Evolutionary conservation across 495 filamentous ascomycete genomes (phyloP), one percentile per base, ranked within the genome.

Genomic region (Podospora pseudopauciseta): DNA sequence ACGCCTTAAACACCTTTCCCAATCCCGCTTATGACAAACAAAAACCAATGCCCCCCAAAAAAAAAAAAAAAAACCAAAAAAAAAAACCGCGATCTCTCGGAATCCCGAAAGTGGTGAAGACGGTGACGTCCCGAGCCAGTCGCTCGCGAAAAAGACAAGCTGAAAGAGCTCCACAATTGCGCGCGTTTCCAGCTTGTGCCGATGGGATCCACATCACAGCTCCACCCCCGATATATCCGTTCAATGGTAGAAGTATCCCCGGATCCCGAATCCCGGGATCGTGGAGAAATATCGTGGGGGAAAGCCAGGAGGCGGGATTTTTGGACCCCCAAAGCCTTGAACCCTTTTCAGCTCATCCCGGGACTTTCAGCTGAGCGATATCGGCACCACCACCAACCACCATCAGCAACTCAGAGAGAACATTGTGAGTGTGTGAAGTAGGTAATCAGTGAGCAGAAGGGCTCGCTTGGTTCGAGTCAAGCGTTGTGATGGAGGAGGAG

Each of bases 401-500:
- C 39, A 49, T 49, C 39, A 16, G 39, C 39, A 49, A 49, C 13
- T 49, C 39, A 49, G 39, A 49, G 15, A 49, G 13, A 13, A 3
- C 9, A 13, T 11, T 0, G 39, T 18, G 39, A 49, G 13, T 49
- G 39, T 49, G 39, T 13, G 39, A 49, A 2, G 39, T 16, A 49
- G 39, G 39, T 16, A 49, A 49, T 49, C 13, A 49, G 39, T 49
- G 39, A 49, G 30, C 30, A 32, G 39, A 49, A 49, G 39, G 15
- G 39, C 39, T 16, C 7, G 39, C 15, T 49, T 11, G 15, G 2
- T 3, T 2, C 1, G 75, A 75, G 69, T 68, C 60, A 77, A 76
- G 49, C 74, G 75, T 71, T 9, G 74, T 59, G 65, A 76, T 69
- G 9, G 75, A 73, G 19, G 77, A 74, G 3, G 74, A 60, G 2